Conservation (phyloP, 2,329 filamentous ascomycete genomes). For the Verticillium albo-atrum region DNA sequence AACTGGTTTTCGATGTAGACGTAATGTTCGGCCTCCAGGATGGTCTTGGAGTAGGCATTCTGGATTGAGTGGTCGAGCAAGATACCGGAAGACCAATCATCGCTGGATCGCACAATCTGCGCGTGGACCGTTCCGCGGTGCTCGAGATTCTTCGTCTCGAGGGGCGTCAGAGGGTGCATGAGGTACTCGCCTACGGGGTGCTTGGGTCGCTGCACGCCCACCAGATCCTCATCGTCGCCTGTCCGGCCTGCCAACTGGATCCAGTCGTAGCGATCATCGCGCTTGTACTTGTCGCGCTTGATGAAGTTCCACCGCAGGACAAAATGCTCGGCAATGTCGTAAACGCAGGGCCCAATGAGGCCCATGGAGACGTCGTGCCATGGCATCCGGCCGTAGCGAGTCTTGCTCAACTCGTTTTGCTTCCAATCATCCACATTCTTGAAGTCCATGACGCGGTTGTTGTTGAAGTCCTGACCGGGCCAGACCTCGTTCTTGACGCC, state of each 20-base stretch:
- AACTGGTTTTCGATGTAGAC: conserved; percentile 99
- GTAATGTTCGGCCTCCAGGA: conserved; percentile 82
- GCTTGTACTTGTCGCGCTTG: conserved; percentile 97
- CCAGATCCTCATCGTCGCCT: conserved; percentile 75
- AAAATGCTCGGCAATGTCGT: conserved; percentile 95
- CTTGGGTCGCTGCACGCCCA: conserved; percentile 83
- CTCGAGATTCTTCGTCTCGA: conserved; percentile 60
- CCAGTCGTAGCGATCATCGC: conserved; percentile 80
- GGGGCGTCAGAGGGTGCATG: conserved; percentile 68
- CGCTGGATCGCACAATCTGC: conserved; percentile 84
- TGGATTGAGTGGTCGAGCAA: conserved; percentile 80
- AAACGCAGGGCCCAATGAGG: conserved; percentile 81
- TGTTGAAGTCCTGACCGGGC: conserved; percentile 97
- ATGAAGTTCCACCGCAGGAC: conserved; percentile 93
- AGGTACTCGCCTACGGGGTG: conserved; percentile 87
- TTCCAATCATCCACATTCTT: conserved; percentile 89
- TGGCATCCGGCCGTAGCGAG: conserved; percentile 90
- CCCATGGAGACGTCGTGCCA: conserved; percentile 98
- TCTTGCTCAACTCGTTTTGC: conserved; percentile 85
- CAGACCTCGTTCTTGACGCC: conserved; percentile 80
- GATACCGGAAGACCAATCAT: conserved; percentile 92
- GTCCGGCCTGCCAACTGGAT: conserved; percentile 71
- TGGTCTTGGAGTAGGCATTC: conserved; percentile 80
- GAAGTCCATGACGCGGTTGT: conserved; percentile 95
- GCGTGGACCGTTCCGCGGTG: conserved; percentile 71